These are phyloP conservation scores for Ophiocordyceps unilateralis DNA, from an alignment of 2,329 filamentous ascomycete genomes.

Conservation along the genomic window DNA sequence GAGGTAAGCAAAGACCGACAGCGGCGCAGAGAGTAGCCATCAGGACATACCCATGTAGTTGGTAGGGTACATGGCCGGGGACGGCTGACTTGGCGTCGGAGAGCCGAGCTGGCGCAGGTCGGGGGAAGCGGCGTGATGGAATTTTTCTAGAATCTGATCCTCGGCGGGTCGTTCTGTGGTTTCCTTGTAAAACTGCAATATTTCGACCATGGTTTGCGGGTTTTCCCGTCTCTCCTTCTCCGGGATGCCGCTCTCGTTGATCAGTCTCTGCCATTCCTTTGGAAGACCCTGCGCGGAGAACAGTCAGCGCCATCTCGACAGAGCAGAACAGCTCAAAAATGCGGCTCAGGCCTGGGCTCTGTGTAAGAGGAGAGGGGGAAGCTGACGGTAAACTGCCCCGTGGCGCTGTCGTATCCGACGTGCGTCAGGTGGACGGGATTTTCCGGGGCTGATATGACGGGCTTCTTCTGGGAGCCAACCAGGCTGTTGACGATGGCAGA, in stretches of 20 bases:
- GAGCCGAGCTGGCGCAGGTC: conserved; percentile 28
- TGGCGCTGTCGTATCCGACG: conserved; percentile 91
- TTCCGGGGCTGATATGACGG: conserved; percentile 91
- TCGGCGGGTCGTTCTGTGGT: conserved; percentile 66
- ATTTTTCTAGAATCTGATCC: conserved; percentile 88
- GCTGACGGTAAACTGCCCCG: conserved; percentile 86
- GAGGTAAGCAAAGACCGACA: conserved; percentile 26
- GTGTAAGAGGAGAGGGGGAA: conserved; percentile 2
- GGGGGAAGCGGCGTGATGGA: conserved; percentile 62
- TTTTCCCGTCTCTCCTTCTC: conserved; percentile 93
- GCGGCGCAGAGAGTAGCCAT: conserved; percentile 42
- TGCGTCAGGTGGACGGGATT: conserved; percentile 97
- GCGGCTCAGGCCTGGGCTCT: no score
- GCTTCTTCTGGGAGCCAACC: conserved; percentile 72
- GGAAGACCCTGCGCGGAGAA: conserved; percentile 56
- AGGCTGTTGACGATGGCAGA: conserved; percentile 73
- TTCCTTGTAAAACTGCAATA: conserved; percentile 94
- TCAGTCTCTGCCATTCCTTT: conserved; percentile 92
- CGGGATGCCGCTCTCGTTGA: conserved; percentile 90
- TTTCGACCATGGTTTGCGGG: conserved; percentile 87
- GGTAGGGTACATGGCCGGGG: conserved; percentile 35
- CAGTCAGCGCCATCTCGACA: neutral
- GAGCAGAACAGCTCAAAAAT: neutral
- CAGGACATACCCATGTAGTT: conserved; percentile 41
- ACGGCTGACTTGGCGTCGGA: conserved; percentile 26